Conservation (phyloP, 208 protist species). For the Eutreptiella sp. region DNA sequence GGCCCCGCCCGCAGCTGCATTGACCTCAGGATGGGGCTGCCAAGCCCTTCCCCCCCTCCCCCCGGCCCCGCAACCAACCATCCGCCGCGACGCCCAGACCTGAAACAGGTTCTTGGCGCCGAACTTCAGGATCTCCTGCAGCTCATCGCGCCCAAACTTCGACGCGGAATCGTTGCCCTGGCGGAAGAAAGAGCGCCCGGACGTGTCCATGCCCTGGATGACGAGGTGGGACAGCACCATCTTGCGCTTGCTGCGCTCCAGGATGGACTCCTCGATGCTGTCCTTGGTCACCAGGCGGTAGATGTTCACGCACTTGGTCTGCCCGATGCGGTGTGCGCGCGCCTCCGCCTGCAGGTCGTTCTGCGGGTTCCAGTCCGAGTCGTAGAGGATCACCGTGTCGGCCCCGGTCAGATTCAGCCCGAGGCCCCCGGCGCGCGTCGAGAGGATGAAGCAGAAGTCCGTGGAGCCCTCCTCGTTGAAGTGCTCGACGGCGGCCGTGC, state of each 20-base stretch:
- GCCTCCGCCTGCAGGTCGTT: constrained; percentile 92
- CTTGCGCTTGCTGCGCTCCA: constrained; percentile 83
- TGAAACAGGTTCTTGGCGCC: constrained; percentile 29
- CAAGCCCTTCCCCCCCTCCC: too few species aligned
- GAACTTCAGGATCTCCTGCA: constrained; percentile 49
- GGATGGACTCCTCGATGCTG: constrained; percentile 82
- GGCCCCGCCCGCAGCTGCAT: too few species aligned
- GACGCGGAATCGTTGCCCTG: not conserved
- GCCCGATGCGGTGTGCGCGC: constrained; percentile 94
- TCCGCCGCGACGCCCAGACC: too few species aligned
- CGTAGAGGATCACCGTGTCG: constrained; percentile 97
- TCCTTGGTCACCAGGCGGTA: constrained; percentile 83
- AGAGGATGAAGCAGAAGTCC: constrained; percentile 90
- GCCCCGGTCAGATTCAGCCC: constrained; percentile 96
- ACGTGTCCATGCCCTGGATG: constrained; percentile 59
- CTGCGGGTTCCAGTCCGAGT: constrained; percentile 97
- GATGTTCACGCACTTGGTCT: constrained; percentile 88
- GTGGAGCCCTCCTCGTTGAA: constrained; percentile 54
- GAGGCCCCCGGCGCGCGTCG: constrained; percentile 91
- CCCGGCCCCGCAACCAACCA: too few species aligned
- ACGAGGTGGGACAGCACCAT: constrained; percentile 73
- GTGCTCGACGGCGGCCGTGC: constrained; percentile 50
- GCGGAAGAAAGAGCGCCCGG: not conserved
- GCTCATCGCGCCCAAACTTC: constrained; percentile 27
- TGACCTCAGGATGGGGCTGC: too few species aligned